Base-by-base conservation (phyloP, 2,329 filamentous ascomycete species). In the Sphaceloma murrayae region DNA sequence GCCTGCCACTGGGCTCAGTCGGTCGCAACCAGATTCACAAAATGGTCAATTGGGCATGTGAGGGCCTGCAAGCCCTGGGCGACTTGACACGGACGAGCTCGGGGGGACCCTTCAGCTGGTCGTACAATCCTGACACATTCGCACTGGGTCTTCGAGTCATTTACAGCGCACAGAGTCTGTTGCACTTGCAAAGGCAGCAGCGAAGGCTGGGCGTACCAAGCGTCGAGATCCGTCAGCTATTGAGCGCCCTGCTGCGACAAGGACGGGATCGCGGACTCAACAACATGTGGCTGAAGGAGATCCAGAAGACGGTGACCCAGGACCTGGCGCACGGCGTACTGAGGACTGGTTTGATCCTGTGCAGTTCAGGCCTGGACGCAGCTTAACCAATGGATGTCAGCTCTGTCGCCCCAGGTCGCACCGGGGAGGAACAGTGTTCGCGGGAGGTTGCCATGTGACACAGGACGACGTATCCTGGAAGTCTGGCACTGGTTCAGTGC, bases 21-120 rank as follows among this genome's bases (percentile, higher is more conserved):
- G 46, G 56, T 4, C 47, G 55, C 13, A 34, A 46, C 29, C 19
- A 62, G 3, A 36, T 55, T 3, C 30, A 45, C 11, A 32, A 51
- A 2, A 48, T 61, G 2, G 34, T 49, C 0, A 18, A 38, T 0
- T 85, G 80, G 78, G 63, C 72, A 0, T 49, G 55, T 1, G 60
- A 63, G 1, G 78, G 75, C 0, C 54, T 84, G 5, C 47, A 55
- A 18, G 53, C 62, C 0, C 57, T 82, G 9, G 58, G 54, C 0
- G 34, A 53, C 1, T 56, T 62, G 0, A 52, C 61, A 13, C 52
- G 55, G 2, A 49, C 49, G 0, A 61, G 69, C 14, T 56, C 58
- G 1, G 82, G 86, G 55, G 80, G 81, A 0, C 70, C 81, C 6
- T 63, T 93, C 24, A 84, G 85, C 5, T 87, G 82, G 78, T 74